Conservation (phyloP, 1,284 basidiomycete genomes). For the Sporisorium graminicola region DNA sequence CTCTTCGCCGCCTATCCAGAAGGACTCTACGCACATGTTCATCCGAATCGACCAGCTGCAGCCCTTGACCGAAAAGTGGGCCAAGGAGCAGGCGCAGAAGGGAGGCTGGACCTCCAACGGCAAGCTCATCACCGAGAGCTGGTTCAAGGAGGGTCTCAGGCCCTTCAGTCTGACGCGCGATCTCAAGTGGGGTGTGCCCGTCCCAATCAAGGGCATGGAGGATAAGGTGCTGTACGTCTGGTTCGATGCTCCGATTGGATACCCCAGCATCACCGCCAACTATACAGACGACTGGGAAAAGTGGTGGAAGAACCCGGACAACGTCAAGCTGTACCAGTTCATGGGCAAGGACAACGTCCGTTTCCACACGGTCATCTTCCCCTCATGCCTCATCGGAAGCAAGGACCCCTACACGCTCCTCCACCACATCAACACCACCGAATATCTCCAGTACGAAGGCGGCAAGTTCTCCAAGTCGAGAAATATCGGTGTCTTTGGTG, state of each 20-base stretch:
- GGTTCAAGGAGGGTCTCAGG: slow-evolving; percentile 86
- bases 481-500: slow-evolving; percentile 96
- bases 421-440: slow-evolving; percentile 94
- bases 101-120: slow-evolving; percentile 94
- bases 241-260: slow-evolving; percentile 98
- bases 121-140: slow-evolving; percentile 90
- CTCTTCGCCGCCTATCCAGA: slow-evolving; percentile 77
- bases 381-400: slow-evolving; percentile 89
- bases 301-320: slow-evolving; percentile 96
- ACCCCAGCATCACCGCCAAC: slow-evolving; percentile 95
- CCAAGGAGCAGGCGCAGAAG: slow-evolving; percentile 80
- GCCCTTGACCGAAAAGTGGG: slow-evolving; percentile 87
- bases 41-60: slow-evolving; percentile 88
- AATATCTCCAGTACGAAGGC: slow-evolving; percentile 98
- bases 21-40: slow-evolving; percentile 90
- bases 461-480: slow-evolving; percentile 99
- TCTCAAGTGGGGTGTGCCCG: slow-evolving; percentile 94
- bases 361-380: slow-evolving; percentile 98
- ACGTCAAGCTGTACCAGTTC: slow-evolving; percentile 96
- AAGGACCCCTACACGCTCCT: slow-evolving; percentile 92
- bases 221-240: slow-evolving; percentile 94
- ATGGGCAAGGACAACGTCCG: slow-evolving; percentile 86
- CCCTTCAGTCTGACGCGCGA: slow-evolving; percentile 94
- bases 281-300: slow-evolving; percentile 94
- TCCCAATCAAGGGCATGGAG: slow-evolving; percentile 85